Percentiles rank a stretch among this genome's conserved stretches.
Evolutionary conservation across 805 yeast species (phyloP).

Genomic region (Jamesozyma gamospora): DNA sequence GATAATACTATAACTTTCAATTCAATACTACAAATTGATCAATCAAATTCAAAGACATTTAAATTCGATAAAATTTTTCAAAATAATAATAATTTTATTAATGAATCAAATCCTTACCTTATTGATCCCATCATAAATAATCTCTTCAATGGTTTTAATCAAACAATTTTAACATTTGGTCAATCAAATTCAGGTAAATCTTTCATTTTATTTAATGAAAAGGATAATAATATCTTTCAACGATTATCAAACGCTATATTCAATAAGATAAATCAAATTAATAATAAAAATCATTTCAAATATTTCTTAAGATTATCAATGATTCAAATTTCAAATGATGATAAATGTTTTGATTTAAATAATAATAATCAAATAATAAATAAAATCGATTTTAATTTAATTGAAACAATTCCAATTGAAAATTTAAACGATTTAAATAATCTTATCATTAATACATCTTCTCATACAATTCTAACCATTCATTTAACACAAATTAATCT

Average conservation of each 20-base stretch:
- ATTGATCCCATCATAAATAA: neutral
- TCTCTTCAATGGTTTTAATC: slow-evolving; percentile 50
- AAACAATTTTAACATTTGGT: slow-evolving; percentile 70
- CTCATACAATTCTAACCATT: neutral
- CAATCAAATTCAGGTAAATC: slow-evolving; percentile 75
- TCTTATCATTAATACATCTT: neutral
- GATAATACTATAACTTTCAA: neutral
- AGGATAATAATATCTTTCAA: too few relatives aligned
- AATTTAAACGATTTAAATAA: too few relatives aligned
- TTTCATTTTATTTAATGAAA: slow-evolving; percentile 50
- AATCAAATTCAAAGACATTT: neutral
- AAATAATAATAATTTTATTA: neutral
- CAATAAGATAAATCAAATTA: too few relatives aligned
- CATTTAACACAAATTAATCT: neutral
- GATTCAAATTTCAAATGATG: too few relatives aligned
- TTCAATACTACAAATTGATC: neutral
- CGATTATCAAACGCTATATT: too few relatives aligned
- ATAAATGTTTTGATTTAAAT: too few relatives aligned
- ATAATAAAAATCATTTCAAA: too few relatives aligned
- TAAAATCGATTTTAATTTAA: too few relatives aligned
- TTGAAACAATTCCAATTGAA: too few relatives aligned
- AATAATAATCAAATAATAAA: too few relatives aligned
- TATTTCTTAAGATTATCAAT: too few relatives aligned
- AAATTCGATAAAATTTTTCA: neutral
- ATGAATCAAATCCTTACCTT: neutral